Base-by-base conservation (phyloP, 2,329 filamentous ascomycete species). In the Colletotrichum echinochloae region DNA sequence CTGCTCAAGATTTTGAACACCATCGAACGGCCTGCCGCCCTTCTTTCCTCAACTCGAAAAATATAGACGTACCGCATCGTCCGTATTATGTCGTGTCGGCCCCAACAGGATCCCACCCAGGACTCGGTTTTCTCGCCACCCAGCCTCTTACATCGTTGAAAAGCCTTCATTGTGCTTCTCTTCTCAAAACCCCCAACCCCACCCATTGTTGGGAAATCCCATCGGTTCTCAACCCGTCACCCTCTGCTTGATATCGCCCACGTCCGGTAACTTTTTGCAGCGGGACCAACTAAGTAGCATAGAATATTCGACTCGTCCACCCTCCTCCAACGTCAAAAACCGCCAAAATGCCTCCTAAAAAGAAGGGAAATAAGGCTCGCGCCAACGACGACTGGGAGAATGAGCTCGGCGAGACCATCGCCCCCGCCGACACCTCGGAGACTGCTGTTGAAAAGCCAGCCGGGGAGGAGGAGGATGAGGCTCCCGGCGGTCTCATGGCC, bases 331-430 rank as follows among this genome's bases (percentile, higher is more conserved):
- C 73, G 35, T 48, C 54, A 52, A 63, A 30, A 35, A 51, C 59
- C 75, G 72, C 72, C 81, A 86, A 82, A 72, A 98, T 98, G 95
- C 85, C 95, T 78, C 95, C 95, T 73, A 98, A 98, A 86, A 97
- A 96, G 88, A 98, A 97, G 89, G 86, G 85, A 76, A 92, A 91
- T 80, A 92, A 91, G 83, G 97, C 95, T 87, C 91, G 90, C 81
- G 89, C 86, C 79, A 89, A 93, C 79, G 94, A 97, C 78, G 94
- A 98, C 86, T 98, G 95, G 95, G 96, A 98, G 82, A 91, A 93
- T 66, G 94, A 97, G 74, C 87, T 98, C 65, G 95, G 94, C 77
- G 95, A 98, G 84, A 85, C 87, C 72, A 87, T 90, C 77, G 88
- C 89, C 74, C 90, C 92, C 9, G 83, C 88, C 71, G 2, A 46